Evolutionary conservation across 78 protist species (phyloP).

Genomic region (Dictyostelium firmibasis): DNA sequence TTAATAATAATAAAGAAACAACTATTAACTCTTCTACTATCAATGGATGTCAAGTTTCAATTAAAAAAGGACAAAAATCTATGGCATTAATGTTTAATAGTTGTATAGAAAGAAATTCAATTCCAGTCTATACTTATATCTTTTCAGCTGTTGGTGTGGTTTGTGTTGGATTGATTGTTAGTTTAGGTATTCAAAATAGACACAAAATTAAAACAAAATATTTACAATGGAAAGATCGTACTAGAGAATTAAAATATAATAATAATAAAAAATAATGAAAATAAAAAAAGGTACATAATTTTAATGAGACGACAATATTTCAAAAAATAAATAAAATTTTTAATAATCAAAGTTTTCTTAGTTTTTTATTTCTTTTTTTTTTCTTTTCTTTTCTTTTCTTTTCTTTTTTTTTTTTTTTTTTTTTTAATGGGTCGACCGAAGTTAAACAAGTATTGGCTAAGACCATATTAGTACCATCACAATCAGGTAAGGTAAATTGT

Average conservation of each 20-base stretch:
- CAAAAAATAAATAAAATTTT: no score
- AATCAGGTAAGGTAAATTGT: not conserved
- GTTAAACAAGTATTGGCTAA: not conserved
- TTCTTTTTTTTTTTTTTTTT: no score
- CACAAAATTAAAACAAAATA: not conserved
- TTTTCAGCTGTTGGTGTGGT: not conserved
- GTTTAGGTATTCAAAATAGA: not conserved
- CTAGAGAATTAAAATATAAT: constrained; percentile 1
- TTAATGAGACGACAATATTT: no score
- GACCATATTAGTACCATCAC: not conserved
- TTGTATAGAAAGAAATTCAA: not conserved
- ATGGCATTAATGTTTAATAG: not conserved
- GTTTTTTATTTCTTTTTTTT: no score
- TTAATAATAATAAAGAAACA: not conserved
- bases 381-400: not conserved
- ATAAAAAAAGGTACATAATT: not conserved
- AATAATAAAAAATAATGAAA: not conserved
- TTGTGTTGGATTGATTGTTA: not conserved
- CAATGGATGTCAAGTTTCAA: not conserved
- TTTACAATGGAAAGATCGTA: not conserved
- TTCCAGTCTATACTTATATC: not conserved
- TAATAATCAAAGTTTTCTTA: no score
- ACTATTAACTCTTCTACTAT: not conserved
- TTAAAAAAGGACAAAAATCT: not conserved
- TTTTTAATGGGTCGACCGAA: no score